A percentile compares a stretch with the other conserved stretches of the same genome.
These are phyloP conservation scores for Aspergillus calidoustus DNA, from an alignment of 2,329 filamentous ascomycete genomes.

Conservation along the genomic window DNA sequence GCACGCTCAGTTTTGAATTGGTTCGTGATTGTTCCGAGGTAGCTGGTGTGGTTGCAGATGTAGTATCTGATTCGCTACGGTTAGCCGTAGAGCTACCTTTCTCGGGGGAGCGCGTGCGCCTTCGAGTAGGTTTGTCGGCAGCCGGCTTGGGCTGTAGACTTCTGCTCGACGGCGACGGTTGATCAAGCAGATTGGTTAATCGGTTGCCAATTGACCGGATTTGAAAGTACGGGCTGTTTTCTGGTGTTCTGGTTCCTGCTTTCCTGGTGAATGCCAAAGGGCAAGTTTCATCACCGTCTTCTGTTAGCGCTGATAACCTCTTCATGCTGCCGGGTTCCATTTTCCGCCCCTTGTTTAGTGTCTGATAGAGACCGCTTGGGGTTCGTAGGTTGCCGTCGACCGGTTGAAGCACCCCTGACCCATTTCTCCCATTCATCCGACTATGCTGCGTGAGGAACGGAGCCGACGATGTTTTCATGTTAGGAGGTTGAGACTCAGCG, in stretches of 20 bases:
- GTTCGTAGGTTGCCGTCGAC: conserved; percentile 34
- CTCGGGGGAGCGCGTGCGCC: neutral
- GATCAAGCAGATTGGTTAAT: conserved; percentile 40
- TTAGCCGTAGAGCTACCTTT: neutral
- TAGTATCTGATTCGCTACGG: neutral
- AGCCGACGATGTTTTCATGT: neutral
- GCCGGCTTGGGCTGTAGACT: conserved; percentile 19
- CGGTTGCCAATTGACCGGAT: conserved; percentile 25
- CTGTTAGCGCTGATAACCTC: conserved; percentile 53
- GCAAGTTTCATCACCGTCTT: conserved; percentile 52
- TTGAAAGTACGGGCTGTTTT: neutral
- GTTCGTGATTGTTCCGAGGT: neutral
- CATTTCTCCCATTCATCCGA: neutral
- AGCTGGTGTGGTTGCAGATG: neutral
- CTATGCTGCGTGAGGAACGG: neutral
- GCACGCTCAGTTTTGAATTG: neutral
- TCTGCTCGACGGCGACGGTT: conserved; percentile 30
- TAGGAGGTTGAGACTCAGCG: neutral
- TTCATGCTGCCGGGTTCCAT: conserved; percentile 37
- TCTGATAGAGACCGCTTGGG: conserved; percentile 6
- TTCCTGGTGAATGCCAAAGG: neutral
- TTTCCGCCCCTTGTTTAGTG: conserved; percentile 39
- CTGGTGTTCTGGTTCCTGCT: neutral
- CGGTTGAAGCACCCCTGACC: conserved; percentile 29
- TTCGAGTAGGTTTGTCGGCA: conserved; percentile 10